Evolutionary conservation across 129 eudicot genomes (phyloP).

Genomic region (Saposhnikovia divaricata): DNA sequence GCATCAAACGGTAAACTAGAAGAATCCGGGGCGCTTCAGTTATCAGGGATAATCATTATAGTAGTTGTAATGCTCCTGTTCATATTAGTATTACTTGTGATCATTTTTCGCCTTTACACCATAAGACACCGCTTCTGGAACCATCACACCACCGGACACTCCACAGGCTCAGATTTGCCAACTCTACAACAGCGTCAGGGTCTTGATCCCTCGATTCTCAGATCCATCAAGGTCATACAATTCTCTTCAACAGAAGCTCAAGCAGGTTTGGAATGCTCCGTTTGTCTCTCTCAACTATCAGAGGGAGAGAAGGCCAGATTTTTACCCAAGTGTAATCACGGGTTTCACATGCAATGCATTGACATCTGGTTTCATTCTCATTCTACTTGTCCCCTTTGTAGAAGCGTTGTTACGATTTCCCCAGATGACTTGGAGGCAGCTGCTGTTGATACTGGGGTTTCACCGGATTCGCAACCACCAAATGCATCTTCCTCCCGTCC

Average conservation of each 20-base stretch:
- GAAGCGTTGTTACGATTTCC: not conserved
- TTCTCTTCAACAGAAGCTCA: not conserved
- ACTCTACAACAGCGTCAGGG: not conserved
- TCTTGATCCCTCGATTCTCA: not conserved
- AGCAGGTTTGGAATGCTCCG: not conserved
- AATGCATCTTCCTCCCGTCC: not conserved
- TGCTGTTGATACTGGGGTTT: not conserved
- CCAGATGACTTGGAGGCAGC: not conserved
- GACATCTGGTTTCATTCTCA: not conserved
- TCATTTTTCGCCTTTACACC: not conserved
- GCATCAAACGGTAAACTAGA: not conserved
- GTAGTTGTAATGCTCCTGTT: not conserved
- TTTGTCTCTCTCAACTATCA: not conserved
- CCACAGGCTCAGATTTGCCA: not conserved
- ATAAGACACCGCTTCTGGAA: not conserved
- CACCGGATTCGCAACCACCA: not conserved
- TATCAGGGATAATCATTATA: not conserved
- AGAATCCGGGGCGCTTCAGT: not conserved
- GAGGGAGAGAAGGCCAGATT: not conserved
- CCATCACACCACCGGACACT: not conserved
- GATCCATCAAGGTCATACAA: not conserved
- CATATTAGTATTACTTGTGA: not conserved
- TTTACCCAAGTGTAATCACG: slow-evolving; percentile 1
- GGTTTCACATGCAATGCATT: not conserved
- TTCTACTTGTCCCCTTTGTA: not conserved